Conservation (phyloP, 441 rosid species). For the Dalechampia spathulata region DNA sequence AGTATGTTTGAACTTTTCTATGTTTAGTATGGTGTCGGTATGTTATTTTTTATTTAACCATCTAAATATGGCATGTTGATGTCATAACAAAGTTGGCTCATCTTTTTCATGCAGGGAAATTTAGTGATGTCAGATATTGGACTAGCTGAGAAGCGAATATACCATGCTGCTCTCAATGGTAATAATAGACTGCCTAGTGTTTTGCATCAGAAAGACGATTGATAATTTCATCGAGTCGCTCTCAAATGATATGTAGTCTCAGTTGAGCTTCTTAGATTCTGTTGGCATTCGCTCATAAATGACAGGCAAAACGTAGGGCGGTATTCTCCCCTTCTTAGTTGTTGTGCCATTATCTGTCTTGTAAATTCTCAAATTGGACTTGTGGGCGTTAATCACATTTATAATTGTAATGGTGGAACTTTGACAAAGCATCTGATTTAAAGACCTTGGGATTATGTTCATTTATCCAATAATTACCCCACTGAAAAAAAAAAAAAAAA, state of each 20-base stretch:
- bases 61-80: not conserved
- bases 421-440: conserved; percentile 4
- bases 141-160: conserved; percentile 91
- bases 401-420: conserved; percentile 14
- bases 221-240: conserved; percentile 61
- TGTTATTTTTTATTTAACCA: not conserved
- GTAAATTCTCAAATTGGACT: conserved; percentile 25
- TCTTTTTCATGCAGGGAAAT: conserved; percentile 58
- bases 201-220: conserved; percentile 98
- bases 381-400: conserved; percentile 15
- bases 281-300: conserved; percentile 24
- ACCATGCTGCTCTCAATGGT: conserved; percentile 98
- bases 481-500: too few species aligned
- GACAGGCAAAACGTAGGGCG: conserved; percentile 20
- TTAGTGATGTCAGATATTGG: conserved; percentile 77
- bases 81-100: not conserved
- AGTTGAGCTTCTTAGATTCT: conserved; percentile 32
- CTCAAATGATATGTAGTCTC: conserved; percentile 35
- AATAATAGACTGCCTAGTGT: conserved; percentile 93
- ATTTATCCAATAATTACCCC: conserved; percentile 10
- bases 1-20: not conserved
- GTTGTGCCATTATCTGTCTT: conserved; percentile 17
- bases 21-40: not conserved
- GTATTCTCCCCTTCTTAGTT: conserved; percentile 9
- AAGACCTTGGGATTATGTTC: conserved; percentile 9